Base-by-base conservation (phyloP, 2,329 filamentous ascomycete species). In the Fusarium odoratissimum region DNA sequence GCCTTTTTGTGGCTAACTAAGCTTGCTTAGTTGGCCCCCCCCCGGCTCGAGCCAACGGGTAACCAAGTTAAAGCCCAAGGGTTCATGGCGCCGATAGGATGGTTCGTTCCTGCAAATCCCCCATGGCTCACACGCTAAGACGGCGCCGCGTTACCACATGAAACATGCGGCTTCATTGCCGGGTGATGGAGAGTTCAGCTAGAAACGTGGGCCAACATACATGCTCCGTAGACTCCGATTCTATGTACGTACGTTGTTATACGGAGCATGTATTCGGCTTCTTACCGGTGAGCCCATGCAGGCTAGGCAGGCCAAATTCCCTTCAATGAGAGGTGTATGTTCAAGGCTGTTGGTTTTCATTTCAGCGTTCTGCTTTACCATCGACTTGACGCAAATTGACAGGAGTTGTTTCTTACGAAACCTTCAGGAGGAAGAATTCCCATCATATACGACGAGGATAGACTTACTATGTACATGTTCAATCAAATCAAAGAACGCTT, bases 21-120 rank as follows among this genome's bases (percentile, higher is more conserved):
- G n/a, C n/a, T n/a, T n/a, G n/a, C n/a, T n/a, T n/a, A n/a, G n/a
- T n/a, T n/a, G n/a, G n/a, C n/a, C n/a, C n/a, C n/a, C n/a, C n/a
- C n/a, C n/a, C n/a, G n/a, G n/a, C n/a, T n/a, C n/a, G n/a, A n/a
- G n/a, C n/a, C n/a, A n/a, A n/a, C n/a, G n/a, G n/a, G n/a, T n/a
- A 44, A 38, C 31, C 8, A 5, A 16, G 44, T 30, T 28, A 13
- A 46, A 41, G 23, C 30, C 54, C 38, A 23, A 73, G 64, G 65
- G 61, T 75, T 75, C 69, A 65, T 56, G 67, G 61, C 52, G 62
- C 74, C 69, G 71, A 69, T 67, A 67, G 63, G 46, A 65, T 70
- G 74, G 75, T 77, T 77, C 74, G 44, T 71, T 64, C 67, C 62
- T 66, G 61, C 49, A 55, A 60, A 69, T 72, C 67, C 67, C 60